phyloP scores from a whole-genome alignment of 768 basidiomycete species.

The Brasilioporus rufonigricans region DNA sequence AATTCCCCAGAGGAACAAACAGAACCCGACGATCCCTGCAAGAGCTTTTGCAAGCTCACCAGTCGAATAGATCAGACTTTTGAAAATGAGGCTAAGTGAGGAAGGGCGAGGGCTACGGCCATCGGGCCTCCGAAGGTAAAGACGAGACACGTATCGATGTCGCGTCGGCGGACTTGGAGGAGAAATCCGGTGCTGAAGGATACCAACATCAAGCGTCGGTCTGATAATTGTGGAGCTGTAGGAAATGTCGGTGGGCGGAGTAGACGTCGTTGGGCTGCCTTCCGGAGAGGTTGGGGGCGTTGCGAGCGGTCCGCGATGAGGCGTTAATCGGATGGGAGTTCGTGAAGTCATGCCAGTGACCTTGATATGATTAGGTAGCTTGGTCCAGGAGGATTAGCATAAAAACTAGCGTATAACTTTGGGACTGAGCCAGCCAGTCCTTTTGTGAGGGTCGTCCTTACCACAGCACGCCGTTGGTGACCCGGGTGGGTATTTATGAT shows the following conservation, averaged over 20 bases:
- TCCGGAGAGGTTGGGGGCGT: conserved; percentile 19
- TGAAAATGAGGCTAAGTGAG: neutral
- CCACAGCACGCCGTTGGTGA: neutral
- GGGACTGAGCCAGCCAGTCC: conserved; percentile 33
- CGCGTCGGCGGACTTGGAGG: neutral
- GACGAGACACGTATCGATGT: neutral
- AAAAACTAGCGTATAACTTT: conserved; percentile 16
- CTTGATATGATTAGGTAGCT: conserved; percentile 14
- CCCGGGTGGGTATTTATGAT: conserved; percentile 23
- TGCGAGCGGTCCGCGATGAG: conserved; percentile 28
- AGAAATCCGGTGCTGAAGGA: conserved; percentile 12
- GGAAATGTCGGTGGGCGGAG: conserved; percentile 12
- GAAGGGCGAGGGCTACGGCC: neutral
- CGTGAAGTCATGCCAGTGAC: conserved; percentile 25
- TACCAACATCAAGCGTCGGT: conserved; percentile 10
- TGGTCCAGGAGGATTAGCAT: conserved; percentile 16
- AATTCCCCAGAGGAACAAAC: conserved; percentile 20
- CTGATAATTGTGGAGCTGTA: neutral
- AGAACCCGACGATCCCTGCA: conserved; percentile 15
- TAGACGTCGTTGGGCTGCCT: conserved; percentile 17
- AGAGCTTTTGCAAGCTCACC: conserved; percentile 16
- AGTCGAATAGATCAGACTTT: conserved; percentile 1
- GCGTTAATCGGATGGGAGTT: conserved; percentile 23
- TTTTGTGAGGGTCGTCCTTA: conserved; percentile 18
- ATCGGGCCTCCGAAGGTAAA: neutral